Percentiles rank a stretch among this genome's conserved stretches.
Evolutionary conservation across 1,284 basidiomycete genomes (phyloP).

Genomic region (Cutaneotrichosporon mucoides): DNA sequence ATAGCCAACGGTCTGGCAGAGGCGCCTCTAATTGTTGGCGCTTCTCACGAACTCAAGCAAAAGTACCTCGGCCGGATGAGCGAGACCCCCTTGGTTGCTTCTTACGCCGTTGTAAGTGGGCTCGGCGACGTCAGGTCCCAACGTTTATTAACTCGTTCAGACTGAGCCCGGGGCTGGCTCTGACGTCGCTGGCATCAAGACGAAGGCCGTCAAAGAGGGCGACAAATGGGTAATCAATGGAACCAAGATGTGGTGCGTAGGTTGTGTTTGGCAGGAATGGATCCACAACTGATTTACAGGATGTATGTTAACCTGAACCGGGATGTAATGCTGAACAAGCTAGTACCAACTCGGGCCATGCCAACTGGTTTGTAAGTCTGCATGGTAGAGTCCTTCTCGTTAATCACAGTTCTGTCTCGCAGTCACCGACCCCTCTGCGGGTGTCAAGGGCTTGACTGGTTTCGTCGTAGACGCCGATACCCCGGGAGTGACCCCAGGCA

Average conservation of each 20-base stretch:
- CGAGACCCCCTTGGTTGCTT: slow-evolving; percentile 56
- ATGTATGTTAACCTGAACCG: slow-evolving; percentile 28
- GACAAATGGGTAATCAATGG: slow-evolving; percentile 54
- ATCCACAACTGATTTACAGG: slow-evolving; percentile 15
- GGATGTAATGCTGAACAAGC: no score
- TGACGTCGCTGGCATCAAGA: slow-evolving; percentile 54
- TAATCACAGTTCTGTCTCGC: slow-evolving; percentile 53
- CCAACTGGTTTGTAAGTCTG: slow-evolving; percentile 50
- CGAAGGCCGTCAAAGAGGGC: slow-evolving; percentile 53
- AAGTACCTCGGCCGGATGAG: slow-evolving; percentile 57
- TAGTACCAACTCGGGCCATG: slow-evolving; percentile 54
- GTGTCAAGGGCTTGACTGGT: slow-evolving; percentile 54
- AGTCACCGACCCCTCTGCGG: slow-evolving; percentile 52
- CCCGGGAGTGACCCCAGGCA: slow-evolving; percentile 52
- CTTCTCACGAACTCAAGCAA: slow-evolving; percentile 52
- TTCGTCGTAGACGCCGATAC: slow-evolving; percentile 57
- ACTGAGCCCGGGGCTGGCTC: slow-evolving; percentile 56
- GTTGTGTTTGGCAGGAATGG: neutral
- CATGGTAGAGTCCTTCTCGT: neutral
- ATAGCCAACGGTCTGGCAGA: slow-evolving; percentile 54
- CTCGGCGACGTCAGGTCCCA: no score
- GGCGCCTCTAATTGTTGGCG: slow-evolving; percentile 55
- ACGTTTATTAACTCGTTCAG: slow-evolving; percentile 7
- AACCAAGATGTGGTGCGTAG: slow-evolving; percentile 53
- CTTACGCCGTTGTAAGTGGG: slow-evolving; percentile 51